phyloP scores from a whole-genome alignment of 805 yeast species.

The Sugiyamaella mastotermitis region DNA sequence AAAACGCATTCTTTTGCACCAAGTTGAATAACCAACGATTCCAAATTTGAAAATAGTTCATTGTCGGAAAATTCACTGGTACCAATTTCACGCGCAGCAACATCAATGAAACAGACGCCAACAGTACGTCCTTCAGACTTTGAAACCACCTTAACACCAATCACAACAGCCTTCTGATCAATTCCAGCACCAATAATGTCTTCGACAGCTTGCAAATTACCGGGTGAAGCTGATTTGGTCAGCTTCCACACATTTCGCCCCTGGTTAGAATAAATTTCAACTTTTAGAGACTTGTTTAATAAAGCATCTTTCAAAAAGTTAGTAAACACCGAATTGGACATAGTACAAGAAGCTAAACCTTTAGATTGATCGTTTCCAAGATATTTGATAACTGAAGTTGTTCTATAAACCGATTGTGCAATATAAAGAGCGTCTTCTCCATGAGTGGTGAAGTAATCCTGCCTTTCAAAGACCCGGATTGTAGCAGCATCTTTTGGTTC shows the following conservation, averaged over 20 bases:
- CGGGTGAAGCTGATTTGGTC: conserved; percentile 72
- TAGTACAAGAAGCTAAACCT: conserved; percentile 58
- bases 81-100: conserved; percentile 59
- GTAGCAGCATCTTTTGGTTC: conserved; percentile 21
- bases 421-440: conserved; percentile 73
- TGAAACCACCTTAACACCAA: conserved; percentile 42
- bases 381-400: conserved; percentile 70
- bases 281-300: conserved; percentile 63
- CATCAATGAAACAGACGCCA: conserved; percentile 78
- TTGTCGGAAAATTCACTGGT: conserved; percentile 79
- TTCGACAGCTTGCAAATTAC: conserved; percentile 75
- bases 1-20: conserved; percentile 83
- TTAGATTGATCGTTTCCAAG: conserved; percentile 35
- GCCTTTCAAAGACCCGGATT: conserved; percentile 71
- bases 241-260: conserved; percentile 42
- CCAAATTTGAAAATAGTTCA: conserved; percentile 80
- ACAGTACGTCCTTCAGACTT: conserved; percentile 45
- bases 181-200: conserved; percentile 50
- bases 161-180: conserved; percentile 48
- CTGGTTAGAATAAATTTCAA: conserved; percentile 69
- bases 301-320: conserved; percentile 61
- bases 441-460: conserved; percentile 73
- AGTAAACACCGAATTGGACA: conserved; percentile 68
- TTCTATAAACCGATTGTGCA: conserved; percentile 79
- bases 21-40: conserved; percentile 77